Conservation (phyloP, 768 basidiomycete genomes). For the Xerocomus potaroensis region DNA sequence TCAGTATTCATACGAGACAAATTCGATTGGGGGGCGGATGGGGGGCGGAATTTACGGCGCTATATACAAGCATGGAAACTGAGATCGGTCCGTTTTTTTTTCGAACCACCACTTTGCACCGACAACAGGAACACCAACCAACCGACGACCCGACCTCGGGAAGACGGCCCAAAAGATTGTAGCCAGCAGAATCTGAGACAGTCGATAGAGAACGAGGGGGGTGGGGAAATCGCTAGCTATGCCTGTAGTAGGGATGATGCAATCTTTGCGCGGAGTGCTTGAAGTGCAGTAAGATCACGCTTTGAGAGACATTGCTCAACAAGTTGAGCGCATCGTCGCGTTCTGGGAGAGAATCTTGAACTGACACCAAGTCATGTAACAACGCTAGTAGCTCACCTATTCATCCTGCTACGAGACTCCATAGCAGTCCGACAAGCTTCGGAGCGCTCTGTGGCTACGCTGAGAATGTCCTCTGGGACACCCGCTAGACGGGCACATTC, state of each 20-base stretch:
- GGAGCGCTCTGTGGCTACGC: slow-evolving; percentile 53
- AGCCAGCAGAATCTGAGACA: too few relatives aligned
- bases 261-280: slow-evolving; percentile 19
- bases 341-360: slow-evolving; percentile 12
- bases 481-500: slow-evolving; percentile 90
- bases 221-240: slow-evolving; percentile 1
- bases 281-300: slow-evolving; percentile 16
- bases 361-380: background rate
- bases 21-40: too few relatives aligned
- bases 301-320: slow-evolving; percentile 23
- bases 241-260: slow-evolving; percentile 3
- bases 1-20: too few relatives aligned
- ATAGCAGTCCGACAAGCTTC: slow-evolving; percentile 51
- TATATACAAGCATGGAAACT: too few relatives aligned
- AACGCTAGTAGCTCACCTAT: slow-evolving; percentile 37
- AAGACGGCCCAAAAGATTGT: too few relatives aligned
- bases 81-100: too few relatives aligned
- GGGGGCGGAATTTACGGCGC: too few relatives aligned
- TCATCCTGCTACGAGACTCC: slow-evolving; percentile 44
- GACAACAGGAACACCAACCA: too few relatives aligned
- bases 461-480: slow-evolving; percentile 66
- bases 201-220: background rate
- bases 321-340: slow-evolving; percentile 26
- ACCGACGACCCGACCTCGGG: too few relatives aligned
- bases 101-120: too few relatives aligned